Evolutionary conservation across 352 stramenopile species (phyloP), one percentile per base, ranked within the genome.

Genomic region (Globisporangium splendens): DNA sequence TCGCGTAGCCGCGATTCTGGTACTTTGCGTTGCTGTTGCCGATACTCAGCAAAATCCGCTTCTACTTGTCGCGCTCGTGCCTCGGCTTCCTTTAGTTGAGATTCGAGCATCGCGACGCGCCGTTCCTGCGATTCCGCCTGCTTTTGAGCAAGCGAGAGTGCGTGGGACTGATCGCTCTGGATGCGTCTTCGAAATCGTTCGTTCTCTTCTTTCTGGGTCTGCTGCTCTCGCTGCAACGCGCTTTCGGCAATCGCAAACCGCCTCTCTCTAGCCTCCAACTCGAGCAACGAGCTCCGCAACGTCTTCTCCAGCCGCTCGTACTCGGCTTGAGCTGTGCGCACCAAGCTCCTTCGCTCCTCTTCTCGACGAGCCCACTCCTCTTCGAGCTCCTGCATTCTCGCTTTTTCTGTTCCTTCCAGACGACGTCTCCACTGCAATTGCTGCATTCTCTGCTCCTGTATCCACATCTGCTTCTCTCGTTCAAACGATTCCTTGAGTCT

Each of bases 291-390:
- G 8, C 66, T 66, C 1, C 79, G 72, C 22, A 93, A 61, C 8
- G 78, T 69, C 53, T 79, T 72, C 50, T 93, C 81, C 4, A 93
- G 68, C 2, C 69, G 69, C 48, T 89, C 72, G 54, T 94, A 94
- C 59, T 94, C 84, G 3, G 56, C 48, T 52, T 91, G 84, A 0
- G 83, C 69, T 0, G 63, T 49, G 7, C 72, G 78, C 7, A 91
- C 46, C 22, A 90, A 62, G 15, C 56, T 66, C 46, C 69, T 88
- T 11, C 82, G 69, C 48, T 93, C 83, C 68, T 91, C 83, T 65
- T 92, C 84, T 18, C 81, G 72, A 13, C 77, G 69, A 12, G 82
- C 84, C 84, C 84, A 92, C 59, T 92, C 82, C 4, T 88, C 77
- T 41, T 94, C 82, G 6, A 94, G 61, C 33, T 88, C 79, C 17